A percentile compares a stretch with the other conserved stretches of the same genome.
phyloP scores from a whole-genome alignment of 2,329 filamentous ascomycete species.

The Boeremia lycopersici region DNA sequence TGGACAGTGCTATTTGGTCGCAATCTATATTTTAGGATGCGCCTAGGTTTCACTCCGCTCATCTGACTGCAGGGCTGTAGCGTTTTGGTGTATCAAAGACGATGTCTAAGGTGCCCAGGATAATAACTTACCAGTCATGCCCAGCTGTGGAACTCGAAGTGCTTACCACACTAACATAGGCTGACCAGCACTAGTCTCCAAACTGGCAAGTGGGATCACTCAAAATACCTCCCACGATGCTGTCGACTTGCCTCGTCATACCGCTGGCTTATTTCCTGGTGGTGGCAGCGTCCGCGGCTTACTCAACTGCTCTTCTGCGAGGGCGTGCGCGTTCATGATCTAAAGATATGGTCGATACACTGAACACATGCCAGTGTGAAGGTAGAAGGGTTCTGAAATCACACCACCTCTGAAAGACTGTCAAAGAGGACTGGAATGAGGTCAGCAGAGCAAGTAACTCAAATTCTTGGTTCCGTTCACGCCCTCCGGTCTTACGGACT shows the following conservation, averaged over 20 bases:
- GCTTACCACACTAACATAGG: conserved; percentile 24
- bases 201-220: conserved; percentile 22
- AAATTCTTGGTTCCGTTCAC: not conserved
- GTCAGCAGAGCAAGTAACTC: conserved; percentile 5
- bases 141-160: conserved; percentile 11
- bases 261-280: not conserved
- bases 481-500: conserved; percentile 1
- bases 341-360: not conserved
- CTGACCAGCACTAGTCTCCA: conserved; percentile 18
- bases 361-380: not conserved
- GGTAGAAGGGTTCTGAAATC: not conserved
- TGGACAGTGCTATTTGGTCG: no score
- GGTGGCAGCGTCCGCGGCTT: not conserved
- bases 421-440: not conserved
- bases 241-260: conserved; percentile 11
- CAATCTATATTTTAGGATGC: no score
- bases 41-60: not conserved
- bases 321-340: not conserved
- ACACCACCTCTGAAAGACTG: not conserved
- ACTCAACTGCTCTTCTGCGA: not conserved
- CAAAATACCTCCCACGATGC: conserved; percentile 10
- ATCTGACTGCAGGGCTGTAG: conserved; percentile 8
- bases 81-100: not conserved
- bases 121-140: not conserved
- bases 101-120: not conserved